Conservation (phyloP, 2,329 filamentous ascomycete genomes). For the Verticillium nubilum region DNA sequence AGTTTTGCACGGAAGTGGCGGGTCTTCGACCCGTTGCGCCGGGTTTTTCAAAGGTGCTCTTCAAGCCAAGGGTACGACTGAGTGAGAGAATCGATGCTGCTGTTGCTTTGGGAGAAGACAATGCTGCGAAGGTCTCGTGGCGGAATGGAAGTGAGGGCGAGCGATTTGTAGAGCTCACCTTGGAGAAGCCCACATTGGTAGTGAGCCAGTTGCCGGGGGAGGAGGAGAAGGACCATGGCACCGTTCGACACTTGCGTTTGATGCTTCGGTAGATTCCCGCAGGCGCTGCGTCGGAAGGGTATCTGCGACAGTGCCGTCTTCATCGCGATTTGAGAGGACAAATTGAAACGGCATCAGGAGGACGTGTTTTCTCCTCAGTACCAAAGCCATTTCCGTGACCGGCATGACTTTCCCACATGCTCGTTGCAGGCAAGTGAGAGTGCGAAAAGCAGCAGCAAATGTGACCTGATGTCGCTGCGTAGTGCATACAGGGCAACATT, state of each 20-base stretch:
- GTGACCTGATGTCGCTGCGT: too few species aligned
- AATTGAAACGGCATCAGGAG: too few species aligned
- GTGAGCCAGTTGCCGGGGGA: conserved; percentile 10
- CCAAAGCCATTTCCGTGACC: too few species aligned
- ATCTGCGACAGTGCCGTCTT: too few species aligned
- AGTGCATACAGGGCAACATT: too few species aligned
- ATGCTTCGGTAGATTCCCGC: too few species aligned
- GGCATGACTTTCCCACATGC: too few species aligned
- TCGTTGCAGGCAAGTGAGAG: too few species aligned
- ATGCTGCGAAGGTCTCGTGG: conserved; percentile 18
- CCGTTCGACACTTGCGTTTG: conserved; percentile 4
- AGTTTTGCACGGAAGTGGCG: conserved; percentile 12
- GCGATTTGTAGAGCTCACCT: conserved; percentile 8
- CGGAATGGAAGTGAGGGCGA: conserved; percentile 1
- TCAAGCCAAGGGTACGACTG: conserved; percentile 20
- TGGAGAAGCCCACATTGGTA: conserved; percentile 10
- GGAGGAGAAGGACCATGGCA: conserved; percentile 10
- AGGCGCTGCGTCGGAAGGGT: too few species aligned
- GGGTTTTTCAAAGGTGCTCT: conserved; percentile 17
- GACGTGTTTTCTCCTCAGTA: too few species aligned
- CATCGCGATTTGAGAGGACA: too few species aligned
- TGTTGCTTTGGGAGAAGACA: conserved; percentile 17
- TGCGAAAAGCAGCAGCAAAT: too few species aligned
- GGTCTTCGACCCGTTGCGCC: background rate
- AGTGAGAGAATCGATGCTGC: conserved; percentile 15